Evolutionary conservation across 768 basidiomycete species (phyloP).

Genomic region (Auriculariales sp.): DNA sequence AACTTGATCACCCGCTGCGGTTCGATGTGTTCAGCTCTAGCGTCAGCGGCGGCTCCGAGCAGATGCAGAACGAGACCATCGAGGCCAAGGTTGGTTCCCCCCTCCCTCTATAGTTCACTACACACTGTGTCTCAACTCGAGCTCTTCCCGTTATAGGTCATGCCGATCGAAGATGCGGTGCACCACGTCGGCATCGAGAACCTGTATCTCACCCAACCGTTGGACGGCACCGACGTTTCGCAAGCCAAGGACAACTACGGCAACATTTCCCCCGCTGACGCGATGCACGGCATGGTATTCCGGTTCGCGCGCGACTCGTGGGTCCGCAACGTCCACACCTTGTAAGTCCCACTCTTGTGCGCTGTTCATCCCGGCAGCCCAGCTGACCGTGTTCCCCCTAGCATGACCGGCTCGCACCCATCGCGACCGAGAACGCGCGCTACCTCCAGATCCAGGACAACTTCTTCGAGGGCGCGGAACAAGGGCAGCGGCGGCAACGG

Average conservation of each 20-base stretch:
- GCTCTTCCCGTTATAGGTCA: neutral
- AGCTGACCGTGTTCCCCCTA: neutral
- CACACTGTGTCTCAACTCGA: no score
- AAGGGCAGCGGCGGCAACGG: neutral
- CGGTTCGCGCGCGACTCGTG: neutral
- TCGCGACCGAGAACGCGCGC: neutral
- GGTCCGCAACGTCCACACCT: neutral
- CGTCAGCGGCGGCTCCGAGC: neutral
- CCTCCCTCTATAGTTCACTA: neutral
- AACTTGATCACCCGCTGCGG: neutral
- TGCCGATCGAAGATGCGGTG: neutral
- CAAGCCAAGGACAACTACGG: neutral
- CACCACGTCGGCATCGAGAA: neutral
- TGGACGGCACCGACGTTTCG: neutral
- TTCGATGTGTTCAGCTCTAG: neutral
- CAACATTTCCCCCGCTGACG: neutral
- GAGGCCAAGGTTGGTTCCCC: neutral
- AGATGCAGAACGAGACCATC: neutral
- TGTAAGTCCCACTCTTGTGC: neutral
- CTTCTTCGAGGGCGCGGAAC: slow-evolving; percentile 1
- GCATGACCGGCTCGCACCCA: neutral
- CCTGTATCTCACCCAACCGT: neutral
- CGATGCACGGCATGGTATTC: neutral
- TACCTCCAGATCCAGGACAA: neutral
- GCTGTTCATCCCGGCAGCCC: neutral